Evolutionary conservation across 768 basidiomycete species (phyloP), one percentile per base, ranked within the genome.

Genomic region (Pholiota molesta): DNA sequence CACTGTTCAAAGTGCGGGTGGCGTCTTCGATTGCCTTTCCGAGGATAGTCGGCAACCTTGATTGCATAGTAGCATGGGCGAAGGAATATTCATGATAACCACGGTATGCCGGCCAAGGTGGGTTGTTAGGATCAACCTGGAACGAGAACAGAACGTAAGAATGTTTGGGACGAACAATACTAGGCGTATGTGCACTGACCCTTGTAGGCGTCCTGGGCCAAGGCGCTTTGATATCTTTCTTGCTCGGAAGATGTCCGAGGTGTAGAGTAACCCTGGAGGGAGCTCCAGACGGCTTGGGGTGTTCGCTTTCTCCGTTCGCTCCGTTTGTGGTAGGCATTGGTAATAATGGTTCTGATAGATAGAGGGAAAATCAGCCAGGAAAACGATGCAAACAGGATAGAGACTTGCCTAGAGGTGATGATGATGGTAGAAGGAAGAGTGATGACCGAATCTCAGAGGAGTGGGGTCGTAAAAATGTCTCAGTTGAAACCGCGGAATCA

Each of bases 11-110:
- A 28, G 95, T 97, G 68, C 88, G 86, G 57, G 90, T 91, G 9
- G 89, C 82, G 71, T 98, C 96, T 69, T 96, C 95, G 69, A 97
- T 95, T 13, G 92, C 96, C 77, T 97, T 98, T 65, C 94, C 94
- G 52, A 97, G 81, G 65, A 98, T 98, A 42, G 96, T 97, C 2
- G 96, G 96, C 26, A 97, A 86, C 52, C 96, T 89, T n/a, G 91
- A 88, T 63, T 94, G 92, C 95, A 97, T 97, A 3, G 95, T 97
- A 33, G 94, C 96, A 76, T 96, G 86, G 40, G 89, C 90, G 70
- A 93, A 93, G 0, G 89, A 92, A 72, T 88, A 92, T 68, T 92
- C 88, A 72, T 89, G 86, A 72, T 92, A 91, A 4, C 90, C 90
- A 45, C 91, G 87, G 74, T 85, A 92, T 0, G 91, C 91, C 37